Conservation (phyloP, 495 filamentous ascomycete genomes). For the Aspergillus haitiensis region DNA sequence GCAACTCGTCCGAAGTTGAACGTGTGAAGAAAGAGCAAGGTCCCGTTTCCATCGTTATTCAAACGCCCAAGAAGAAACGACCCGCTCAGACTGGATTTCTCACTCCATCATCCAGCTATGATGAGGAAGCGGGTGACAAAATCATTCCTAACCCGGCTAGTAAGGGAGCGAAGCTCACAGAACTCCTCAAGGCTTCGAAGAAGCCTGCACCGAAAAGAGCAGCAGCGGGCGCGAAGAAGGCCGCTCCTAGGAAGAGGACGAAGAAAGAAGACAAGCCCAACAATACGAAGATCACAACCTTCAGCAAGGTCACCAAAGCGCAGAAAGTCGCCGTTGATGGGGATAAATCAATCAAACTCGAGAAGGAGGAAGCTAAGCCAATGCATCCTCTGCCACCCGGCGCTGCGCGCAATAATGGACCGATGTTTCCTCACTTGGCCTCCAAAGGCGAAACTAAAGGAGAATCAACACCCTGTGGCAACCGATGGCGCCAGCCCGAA, state of each 20-base stretch:
- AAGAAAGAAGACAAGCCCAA: conserved; percentile 29
- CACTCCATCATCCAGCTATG: conserved; percentile 60
- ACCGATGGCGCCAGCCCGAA: conserved; percentile 25
- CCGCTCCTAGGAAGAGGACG: conserved; percentile 23
- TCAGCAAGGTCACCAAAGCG: conserved; percentile 44
- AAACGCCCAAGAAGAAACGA: conserved; percentile 41
- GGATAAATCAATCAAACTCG: conserved; percentile 26
- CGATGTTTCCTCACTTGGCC: conserved; percentile 29
- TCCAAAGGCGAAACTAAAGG: conserved; percentile 25
- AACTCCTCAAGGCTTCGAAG: conserved; percentile 35
- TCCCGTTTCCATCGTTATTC: conserved; percentile 43
- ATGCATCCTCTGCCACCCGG: conserved; percentile 44
- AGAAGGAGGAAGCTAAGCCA: conserved; percentile 36
- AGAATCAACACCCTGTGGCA: conserved; percentile 21
- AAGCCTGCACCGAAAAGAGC: conserved; percentile 27
- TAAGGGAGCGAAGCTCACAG: conserved; percentile 32
- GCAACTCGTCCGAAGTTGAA: conserved; percentile 43
- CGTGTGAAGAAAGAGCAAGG: conserved; percentile 34
- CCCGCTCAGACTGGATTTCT: conserved; percentile 51
- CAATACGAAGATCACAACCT: conserved; percentile 39
- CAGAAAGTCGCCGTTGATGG: conserved; percentile 21
- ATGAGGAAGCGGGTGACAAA: conserved; percentile 34
- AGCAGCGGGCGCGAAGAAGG: conserved; percentile 19
- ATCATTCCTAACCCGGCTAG: conserved; percentile 32
- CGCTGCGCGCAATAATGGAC: conserved; percentile 45